A percentile compares a stretch with the other conserved stretches of the same genome.
Evolutionary conservation across 192 early-diverging fungal genomes (phyloP).

Genomic region (Coemansia pectinata): DNA sequence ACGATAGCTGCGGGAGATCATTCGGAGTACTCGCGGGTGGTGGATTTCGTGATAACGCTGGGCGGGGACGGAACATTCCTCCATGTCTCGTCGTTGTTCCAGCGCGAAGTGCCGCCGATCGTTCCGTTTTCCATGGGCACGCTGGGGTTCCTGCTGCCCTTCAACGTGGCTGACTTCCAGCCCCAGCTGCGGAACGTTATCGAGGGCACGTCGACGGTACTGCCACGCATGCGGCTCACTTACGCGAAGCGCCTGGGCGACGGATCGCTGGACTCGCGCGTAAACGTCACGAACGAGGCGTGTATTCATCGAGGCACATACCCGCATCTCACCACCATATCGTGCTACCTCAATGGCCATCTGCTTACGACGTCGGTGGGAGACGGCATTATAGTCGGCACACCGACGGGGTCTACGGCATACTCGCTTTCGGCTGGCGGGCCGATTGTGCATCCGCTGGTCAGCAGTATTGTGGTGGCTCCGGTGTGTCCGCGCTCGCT

Average conservation of each 20-base stretch:
- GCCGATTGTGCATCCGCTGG: constrained; percentile 78
- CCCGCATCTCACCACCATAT: constrained; percentile 78
- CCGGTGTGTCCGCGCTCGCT: constrained; percentile 84
- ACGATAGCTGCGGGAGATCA: constrained; percentile 34
- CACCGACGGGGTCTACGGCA: constrained; percentile 91
- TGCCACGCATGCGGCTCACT: constrained; percentile 77
- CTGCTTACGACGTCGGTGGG: constrained; percentile 81
- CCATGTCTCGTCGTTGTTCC: constrained; percentile 82
- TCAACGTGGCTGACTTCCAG: constrained; percentile 67
- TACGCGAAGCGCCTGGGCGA: constrained; percentile 62
- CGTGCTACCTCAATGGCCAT: constrained; percentile 79
- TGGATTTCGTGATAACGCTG: constrained; percentile 89
- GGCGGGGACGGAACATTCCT: constrained; percentile 93
- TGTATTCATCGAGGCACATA: constrained; percentile 83
- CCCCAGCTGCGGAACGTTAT: constrained; percentile 65
- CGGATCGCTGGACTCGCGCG: constrained; percentile 55
- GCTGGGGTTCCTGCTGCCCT: constrained; percentile 88
- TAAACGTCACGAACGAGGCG: constrained; percentile 85
- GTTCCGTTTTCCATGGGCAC: constrained; percentile 93
- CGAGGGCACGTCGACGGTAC: constrained; percentile 62
- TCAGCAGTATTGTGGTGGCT: constrained; percentile 71
- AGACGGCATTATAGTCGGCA: constrained; percentile 69
- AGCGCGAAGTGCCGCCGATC: constrained; percentile 76
- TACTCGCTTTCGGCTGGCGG: constrained; percentile 87
- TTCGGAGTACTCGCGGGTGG: constrained; percentile 65